These are phyloP conservation scores for Pythium grandisporangium DNA, from an alignment of 352 stramenopile genomes.

Conservation along the genomic window DNA sequence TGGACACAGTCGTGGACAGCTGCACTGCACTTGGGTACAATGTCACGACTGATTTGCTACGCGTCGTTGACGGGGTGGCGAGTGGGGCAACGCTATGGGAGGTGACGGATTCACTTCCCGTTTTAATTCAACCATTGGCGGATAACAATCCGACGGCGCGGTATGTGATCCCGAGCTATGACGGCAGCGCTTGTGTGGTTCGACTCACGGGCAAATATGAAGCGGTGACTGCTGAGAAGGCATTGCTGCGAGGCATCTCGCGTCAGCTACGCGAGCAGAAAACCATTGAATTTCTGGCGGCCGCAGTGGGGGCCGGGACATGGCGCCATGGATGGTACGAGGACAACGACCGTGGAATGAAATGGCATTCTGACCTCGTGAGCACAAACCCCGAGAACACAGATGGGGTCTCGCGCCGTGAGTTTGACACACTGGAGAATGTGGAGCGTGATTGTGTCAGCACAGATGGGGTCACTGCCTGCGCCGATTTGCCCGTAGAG, in stretches of 20 bases:
- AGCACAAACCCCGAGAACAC: constrained; percentile 7
- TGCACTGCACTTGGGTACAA: constrained; percentile 18
- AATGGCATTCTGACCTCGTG: constrained; percentile 19
- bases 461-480: neutral
- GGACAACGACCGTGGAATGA: constrained; percentile 1
- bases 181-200: constrained; percentile 22
- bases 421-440: constrained; percentile 15
- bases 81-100: constrained; percentile 1
- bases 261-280: constrained; percentile 7
- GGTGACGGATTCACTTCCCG: constrained; percentile 14
- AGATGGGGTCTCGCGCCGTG: constrained; percentile 3
- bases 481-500: neutral
- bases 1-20: constrained; percentile 18
- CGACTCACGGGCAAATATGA: constrained; percentile 13
- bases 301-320: neutral
- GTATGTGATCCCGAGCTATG: constrained; percentile 12
- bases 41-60: constrained; percentile 14
- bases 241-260: constrained; percentile 6
- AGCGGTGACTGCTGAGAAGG: neutral
- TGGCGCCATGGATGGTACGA: constrained; percentile 29
- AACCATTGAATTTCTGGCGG: constrained; percentile 6
- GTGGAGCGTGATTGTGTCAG: constrained; percentile 9
- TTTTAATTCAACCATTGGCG: constrained; percentile 17
- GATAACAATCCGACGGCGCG: constrained; percentile 9
- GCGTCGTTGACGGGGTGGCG: constrained; percentile 14